Evolutionary conservation across 2,329 filamentous ascomycete species (phyloP), one percentile per base, ranked within the genome.

Genomic region (Ophiostoma perfectum): DNA sequence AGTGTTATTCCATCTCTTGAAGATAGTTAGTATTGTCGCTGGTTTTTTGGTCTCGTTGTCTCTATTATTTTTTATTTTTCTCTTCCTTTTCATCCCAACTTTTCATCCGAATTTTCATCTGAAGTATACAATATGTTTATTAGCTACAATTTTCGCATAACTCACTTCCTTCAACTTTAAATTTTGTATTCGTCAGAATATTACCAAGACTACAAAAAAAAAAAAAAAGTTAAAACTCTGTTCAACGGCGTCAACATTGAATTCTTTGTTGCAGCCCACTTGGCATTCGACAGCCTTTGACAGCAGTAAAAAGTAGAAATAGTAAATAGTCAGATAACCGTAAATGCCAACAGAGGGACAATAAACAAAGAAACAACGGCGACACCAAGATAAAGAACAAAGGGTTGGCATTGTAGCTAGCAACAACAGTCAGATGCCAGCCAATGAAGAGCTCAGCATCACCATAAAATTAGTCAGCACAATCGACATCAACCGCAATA

Each of bases 191-290:
- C 27, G 27, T 27, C 27, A 58, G 18, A 58, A 60, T 38, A 8
- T 38, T 60, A 60, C 8, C 55, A 60, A n/a, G 27, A 36, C 55
- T 38, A 60, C 49, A 55, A 5, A 36, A 55, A 11, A 38, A 60
- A 7, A 5, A 58, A 38, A 6, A 38, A 58, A 9, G 16, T 38
- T 39, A 60, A 58, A 16, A 49, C 55, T 39, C 49, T 55, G 49
- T 49, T 49, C 4, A 49, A 49, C 47, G 45, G 45, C 45, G 45
- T 16, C 11, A 16, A 18, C 18, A n/a, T 27, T 9, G 18, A 55
- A 11, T 55, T 16, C 49, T 55, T 55, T 55, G 49, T 55, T 55
- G 49, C 49, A 55, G 49, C 49, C 49, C 49, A 55, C 49, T 55
- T 55, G 49, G 49, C 18, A 47, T 47, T 52, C n/a, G 27, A 27